Evolutionary conservation across 2,329 filamentous ascomycete genomes (phyloP), one percentile per base, ranked within the genome.

Genomic region (Dothideomycetidae sp.): DNA sequence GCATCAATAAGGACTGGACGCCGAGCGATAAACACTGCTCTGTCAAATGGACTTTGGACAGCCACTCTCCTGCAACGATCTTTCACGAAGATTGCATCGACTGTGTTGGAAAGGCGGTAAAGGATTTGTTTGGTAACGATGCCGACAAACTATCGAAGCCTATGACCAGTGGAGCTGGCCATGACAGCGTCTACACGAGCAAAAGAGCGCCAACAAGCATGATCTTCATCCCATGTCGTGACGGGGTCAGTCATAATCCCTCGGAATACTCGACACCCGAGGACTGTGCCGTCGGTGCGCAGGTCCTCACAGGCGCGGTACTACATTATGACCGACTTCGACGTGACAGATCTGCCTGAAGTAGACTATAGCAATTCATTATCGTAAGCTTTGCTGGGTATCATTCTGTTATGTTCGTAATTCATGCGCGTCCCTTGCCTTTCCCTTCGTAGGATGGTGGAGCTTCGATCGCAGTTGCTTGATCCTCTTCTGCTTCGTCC

Each of bases 81-180:
- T 85, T 85, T 56, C 66, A 83, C 47, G 54, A 66, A 5, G 71
- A 77, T 46, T 84, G 79, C 50, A 76, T 84, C 40, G 54, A 59
- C 1, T 75, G 73, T 23, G 77, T 84, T 5, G 63, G 68, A 33
- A 62, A 69, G 29, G 71, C 75, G 14, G 74, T 76, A 0, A 55
- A 58, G 37, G 67, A 66, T 3, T 64, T 77, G 1, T 67, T 76
- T 1, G 68, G 73, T 1, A 66, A 69, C 1, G 50, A 63, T 13
- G 55, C 62, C 16, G 56, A 62, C 45, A 61, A 65, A 33, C 50
- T 66, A 32, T 59, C 63, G 32, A 60, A 62, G 37, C 57, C 56
- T 14, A 75, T 79, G 60, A 73, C 67, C 42, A 71, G 65, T 44
- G 74, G 74, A 15, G 75, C 75, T n/a, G 74, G 75, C 0, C 74